Evolutionary conservation across 768 basidiomycete genomes (phyloP).

Genomic region (Mycena indigotica): DNA sequence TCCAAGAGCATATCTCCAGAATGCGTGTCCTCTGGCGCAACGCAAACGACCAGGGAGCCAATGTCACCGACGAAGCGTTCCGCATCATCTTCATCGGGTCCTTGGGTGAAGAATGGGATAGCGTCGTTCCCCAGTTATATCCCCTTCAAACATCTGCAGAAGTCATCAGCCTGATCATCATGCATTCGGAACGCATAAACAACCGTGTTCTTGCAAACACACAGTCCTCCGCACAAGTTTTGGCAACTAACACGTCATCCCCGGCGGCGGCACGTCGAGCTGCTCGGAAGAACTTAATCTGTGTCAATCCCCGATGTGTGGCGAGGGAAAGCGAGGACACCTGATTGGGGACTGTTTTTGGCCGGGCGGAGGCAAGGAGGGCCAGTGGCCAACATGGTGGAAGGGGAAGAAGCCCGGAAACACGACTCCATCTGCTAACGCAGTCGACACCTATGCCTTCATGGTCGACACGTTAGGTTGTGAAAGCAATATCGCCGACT

Average conservation of each 20-base stretch:
- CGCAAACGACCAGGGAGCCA: not conserved
- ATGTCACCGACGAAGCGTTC: not conserved
- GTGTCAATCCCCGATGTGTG: conserved; percentile 5
- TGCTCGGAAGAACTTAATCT: conserved; percentile 6
- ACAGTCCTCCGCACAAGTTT: not conserved
- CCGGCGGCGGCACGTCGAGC: conserved; percentile 3
- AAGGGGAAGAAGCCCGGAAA: conserved; percentile 2
- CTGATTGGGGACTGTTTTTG: conserved; percentile 11
- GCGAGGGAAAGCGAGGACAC: conserved; percentile 2
- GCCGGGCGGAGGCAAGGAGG: conserved; percentile 16
- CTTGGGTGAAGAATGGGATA: not conserved
- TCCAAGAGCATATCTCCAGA: not conserved
- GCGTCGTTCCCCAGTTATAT: not conserved
- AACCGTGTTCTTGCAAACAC: not conserved
- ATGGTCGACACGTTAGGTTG: too few species aligned
- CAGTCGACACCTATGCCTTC: conserved; percentile 5
- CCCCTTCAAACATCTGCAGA: not conserved
- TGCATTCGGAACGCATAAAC: conserved; percentile 8
- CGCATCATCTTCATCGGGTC: not conserved
- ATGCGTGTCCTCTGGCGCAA: not conserved
- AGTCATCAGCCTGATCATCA: not conserved
- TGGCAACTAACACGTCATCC: not conserved
- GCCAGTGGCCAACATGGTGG: conserved; percentile 15
- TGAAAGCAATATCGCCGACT: too few species aligned
- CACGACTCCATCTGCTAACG: not conserved